Conservation (phyloP, 345 rosid genomes). For the Trapa incisa region DNA sequence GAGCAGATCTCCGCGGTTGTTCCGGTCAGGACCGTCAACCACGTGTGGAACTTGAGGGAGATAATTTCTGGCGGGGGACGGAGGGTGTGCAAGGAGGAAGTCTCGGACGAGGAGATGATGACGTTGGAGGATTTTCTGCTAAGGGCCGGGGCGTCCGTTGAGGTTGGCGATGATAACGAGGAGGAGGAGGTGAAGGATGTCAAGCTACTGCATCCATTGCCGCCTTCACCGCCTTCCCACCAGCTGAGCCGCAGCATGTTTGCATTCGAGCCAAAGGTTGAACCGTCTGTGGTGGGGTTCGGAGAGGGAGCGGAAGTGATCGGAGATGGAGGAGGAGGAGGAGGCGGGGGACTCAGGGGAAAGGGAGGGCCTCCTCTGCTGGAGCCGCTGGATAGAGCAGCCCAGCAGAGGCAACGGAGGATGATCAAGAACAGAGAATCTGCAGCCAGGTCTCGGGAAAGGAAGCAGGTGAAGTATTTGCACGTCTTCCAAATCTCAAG, state of each 20-base stretch:
- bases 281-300: slow-evolving; percentile 43
- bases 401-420: slow-evolving; percentile 87
- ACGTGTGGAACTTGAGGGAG: slow-evolving; percentile 60
- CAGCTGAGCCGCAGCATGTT: slow-evolving; percentile 40
- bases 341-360: slow-evolving; percentile 22
- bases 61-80: slow-evolving; percentile 48
- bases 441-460: slow-evolving; percentile 90
- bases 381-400: slow-evolving; percentile 76
- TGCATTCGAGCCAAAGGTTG: slow-evolving; percentile 43
- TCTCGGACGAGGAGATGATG: slow-evolving; percentile 62
- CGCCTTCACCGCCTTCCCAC: neutral
- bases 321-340: slow-evolving; percentile 13
- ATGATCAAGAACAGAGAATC: slow-evolving; percentile 98
- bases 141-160: slow-evolving; percentile 48
- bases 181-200: slow-evolving; percentile 12
- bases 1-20: slow-evolving; percentile 17
- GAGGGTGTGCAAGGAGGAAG: slow-evolving; percentile 60
- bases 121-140: slow-evolving; percentile 89
- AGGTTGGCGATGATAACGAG: slow-evolving; percentile 9
- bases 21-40: slow-evolving; percentile 27
- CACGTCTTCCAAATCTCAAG: neutral
- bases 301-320: slow-evolving; percentile 29
- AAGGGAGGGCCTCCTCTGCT: slow-evolving; percentile 56
- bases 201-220: neutral
- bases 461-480: slow-evolving; percentile 52